Evolutionary conservation across 805 yeast genomes (phyloP).

Genomic region (Suhomyces tanzawaensis): DNA sequence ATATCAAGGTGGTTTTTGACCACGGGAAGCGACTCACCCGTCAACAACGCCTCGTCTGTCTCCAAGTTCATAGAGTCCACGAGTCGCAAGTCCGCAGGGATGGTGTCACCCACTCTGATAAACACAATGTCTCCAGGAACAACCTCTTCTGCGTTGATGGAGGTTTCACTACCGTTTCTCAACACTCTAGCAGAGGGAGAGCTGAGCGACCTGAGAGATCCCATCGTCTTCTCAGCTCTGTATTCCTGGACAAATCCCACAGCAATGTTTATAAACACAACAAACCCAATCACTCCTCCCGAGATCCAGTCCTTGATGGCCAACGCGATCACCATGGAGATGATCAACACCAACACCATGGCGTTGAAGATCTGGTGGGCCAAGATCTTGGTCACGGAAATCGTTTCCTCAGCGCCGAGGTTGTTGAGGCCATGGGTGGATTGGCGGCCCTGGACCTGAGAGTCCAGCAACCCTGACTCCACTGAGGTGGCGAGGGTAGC

Average conservation of each 20-base stretch:
- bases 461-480: conserved; percentile 13
- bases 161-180: conserved; percentile 37
- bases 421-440: conserved; percentile 17
- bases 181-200: conserved; percentile 47
- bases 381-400: conserved; percentile 27
- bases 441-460: conserved; percentile 2
- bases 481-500: conserved; percentile 14
- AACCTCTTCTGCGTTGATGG: conserved; percentile 41
- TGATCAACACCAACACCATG: conserved; percentile 37
- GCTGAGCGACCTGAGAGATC: conserved; percentile 45
- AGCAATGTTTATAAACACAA: conserved; percentile 43
- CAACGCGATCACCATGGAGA: conserved; percentile 37
- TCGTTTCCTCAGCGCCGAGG: conserved; percentile 30
- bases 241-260: conserved; percentile 52
- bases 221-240: conserved; percentile 51
- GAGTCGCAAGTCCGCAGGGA: conserved; percentile 44
- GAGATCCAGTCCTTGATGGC: conserved; percentile 41
- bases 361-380: conserved; percentile 41
- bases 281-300: conserved; percentile 46
- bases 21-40: conserved; percentile 39
- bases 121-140: conserved; percentile 46
- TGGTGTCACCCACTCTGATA: conserved; percentile 40
- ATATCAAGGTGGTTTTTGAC: conserved; percentile 32
- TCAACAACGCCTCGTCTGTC: conserved; percentile 45
- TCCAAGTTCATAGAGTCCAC: conserved; percentile 35